A percentile compares a stretch with the other conserved stretches of the same genome.
These are phyloP conservation scores for Pestalotiopsis sp. DNA, from an alignment of 2,329 filamentous ascomycete species.

Conservation along the genomic window DNA sequence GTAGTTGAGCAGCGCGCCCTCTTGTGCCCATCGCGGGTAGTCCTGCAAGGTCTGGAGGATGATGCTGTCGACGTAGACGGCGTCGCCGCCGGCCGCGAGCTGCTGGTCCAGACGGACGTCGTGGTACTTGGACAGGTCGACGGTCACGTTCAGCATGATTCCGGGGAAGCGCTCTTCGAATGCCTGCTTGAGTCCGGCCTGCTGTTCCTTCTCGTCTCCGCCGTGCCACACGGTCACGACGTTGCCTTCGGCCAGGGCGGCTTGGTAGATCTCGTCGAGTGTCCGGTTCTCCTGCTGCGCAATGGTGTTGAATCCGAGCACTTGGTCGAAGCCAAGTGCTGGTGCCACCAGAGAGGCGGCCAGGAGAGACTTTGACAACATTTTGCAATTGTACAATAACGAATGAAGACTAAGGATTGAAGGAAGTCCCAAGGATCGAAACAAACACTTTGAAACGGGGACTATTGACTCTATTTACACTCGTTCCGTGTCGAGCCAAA, in stretches of 20 bases:
- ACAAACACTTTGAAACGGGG: background rate
- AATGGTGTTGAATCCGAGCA: conserved; percentile 23
- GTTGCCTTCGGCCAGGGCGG: conserved; percentile 47
- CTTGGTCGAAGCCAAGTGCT: conserved; percentile 21
- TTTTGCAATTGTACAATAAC: background rate
- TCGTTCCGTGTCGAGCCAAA: background rate
- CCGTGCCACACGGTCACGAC: conserved; percentile 48
- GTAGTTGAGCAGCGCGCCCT: conserved; percentile 49
- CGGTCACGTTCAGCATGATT: conserved; percentile 52
- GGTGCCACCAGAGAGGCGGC: background rate
- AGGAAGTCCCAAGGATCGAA: background rate
- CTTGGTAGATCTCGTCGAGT: conserved; percentile 49
- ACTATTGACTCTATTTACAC: background rate
- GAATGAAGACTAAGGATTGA: background rate
- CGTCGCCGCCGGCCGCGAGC: conserved; percentile 31
- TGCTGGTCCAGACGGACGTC: conserved; percentile 46
- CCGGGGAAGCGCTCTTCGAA: conserved; percentile 49
- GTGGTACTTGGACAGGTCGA: conserved; percentile 58
- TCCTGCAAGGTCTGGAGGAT: conserved; percentile 53
- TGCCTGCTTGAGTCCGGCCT: conserved; percentile 37
- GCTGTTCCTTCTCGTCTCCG: conserved; percentile 44
- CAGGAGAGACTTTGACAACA: background rate
- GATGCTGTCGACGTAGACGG: conserved; percentile 44
- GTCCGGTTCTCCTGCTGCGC: conserved; percentile 42
- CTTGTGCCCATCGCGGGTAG: conserved; percentile 49